Percentiles rank a stretch among this genome's conserved stretches.
Conservation (phyloP, 2,329 filamentous ascomycete genomes). For the Biscogniauxia mediterranea region DNA sequence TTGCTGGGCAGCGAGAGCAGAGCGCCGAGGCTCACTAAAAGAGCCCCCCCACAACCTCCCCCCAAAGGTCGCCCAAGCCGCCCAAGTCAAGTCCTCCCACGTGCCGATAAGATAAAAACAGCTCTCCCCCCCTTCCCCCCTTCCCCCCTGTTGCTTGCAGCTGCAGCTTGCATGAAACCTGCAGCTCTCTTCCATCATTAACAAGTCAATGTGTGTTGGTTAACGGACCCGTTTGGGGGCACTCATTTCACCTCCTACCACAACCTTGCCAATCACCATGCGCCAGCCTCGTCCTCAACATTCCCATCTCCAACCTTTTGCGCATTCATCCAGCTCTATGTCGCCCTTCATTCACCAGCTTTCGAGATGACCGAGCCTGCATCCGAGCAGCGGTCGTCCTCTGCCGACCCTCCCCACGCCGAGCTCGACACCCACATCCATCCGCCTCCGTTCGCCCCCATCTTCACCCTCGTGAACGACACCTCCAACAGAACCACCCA, state of each 20-base stretch:
- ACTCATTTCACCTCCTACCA: constrained; percentile 16
- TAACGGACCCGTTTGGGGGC: constrained; percentile 4
- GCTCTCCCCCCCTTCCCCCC: too few species aligned
- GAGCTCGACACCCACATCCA: constrained; percentile 22
- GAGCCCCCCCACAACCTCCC: too few species aligned
- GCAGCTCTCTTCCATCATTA: constrained; percentile 17
- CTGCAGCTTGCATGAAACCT: constrained; percentile 16
- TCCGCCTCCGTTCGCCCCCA: constrained; percentile 62
- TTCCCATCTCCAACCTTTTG: constrained; percentile 11
- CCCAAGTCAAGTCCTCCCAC: constrained; percentile 16
- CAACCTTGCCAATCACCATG: constrained; percentile 24
- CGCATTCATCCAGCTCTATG: constrained; percentile 16
- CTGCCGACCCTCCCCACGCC: constrained; percentile 14
- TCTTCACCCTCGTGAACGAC: constrained; percentile 85
- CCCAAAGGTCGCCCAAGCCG: background rate
- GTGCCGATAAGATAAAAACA: constrained; percentile 25
- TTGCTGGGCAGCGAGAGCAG: background rate
- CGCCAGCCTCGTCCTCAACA: constrained; percentile 21
- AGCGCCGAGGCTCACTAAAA: background rate
- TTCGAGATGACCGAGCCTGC: constrained; percentile 30
- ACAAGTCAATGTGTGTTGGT: constrained; percentile 3
- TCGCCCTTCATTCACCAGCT: constrained; percentile 10
- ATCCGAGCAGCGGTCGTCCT: constrained; percentile 16
- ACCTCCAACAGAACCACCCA: constrained; percentile 68
- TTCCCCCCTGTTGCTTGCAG: constrained; percentile 15